Evolutionary conservation across 2,329 filamentous ascomycete genomes (phyloP).

Genomic region (Beauveria asiatica): DNA sequence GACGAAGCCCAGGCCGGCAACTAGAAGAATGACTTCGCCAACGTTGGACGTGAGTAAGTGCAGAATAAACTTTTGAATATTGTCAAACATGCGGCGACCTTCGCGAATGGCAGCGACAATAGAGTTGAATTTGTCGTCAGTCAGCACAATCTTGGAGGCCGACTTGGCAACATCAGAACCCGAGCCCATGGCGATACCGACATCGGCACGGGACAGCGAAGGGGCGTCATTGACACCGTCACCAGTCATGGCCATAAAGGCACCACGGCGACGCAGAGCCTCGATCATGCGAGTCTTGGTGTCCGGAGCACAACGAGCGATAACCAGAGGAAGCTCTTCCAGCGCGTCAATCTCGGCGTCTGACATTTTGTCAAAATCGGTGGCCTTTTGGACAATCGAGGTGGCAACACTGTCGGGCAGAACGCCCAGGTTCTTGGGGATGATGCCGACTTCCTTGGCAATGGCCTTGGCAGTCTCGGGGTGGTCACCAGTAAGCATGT

Average conservation of each 20-base stretch:
- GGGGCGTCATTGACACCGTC: slow-evolving; percentile 85
- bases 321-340: slow-evolving; percentile 68
- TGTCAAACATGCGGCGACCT: slow-evolving; percentile 78
- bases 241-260: slow-evolving; percentile 80
- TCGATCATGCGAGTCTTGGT: slow-evolving; percentile 91
- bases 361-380: slow-evolving; percentile 68
- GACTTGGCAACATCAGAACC: slow-evolving; percentile 82
- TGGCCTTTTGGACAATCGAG: slow-evolving; percentile 64
- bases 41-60: slow-evolving; percentile 76
- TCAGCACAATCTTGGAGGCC: slow-evolving; percentile 72
- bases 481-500: slow-evolving; percentile 82
- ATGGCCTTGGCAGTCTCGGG: slow-evolving; percentile 71
- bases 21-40: slow-evolving; percentile 71
- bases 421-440: slow-evolving; percentile 52
- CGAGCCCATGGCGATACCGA: slow-evolving; percentile 86
- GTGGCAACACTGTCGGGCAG: slow-evolving; percentile 55
- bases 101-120: slow-evolving; percentile 79
- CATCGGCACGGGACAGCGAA: slow-evolving; percentile 70
- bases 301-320: slow-evolving; percentile 74
- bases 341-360: slow-evolving; percentile 69
- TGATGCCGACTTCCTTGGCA: slow-evolving; percentile 69
- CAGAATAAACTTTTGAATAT: slow-evolving; percentile 81
- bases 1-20: slow-evolving; percentile 76
- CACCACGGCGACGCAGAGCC: slow-evolving; percentile 66
- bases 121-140: slow-evolving; percentile 81